Conservation (phyloP, 2,329 filamentous ascomycete species). For the Graphium sp. region DNA sequence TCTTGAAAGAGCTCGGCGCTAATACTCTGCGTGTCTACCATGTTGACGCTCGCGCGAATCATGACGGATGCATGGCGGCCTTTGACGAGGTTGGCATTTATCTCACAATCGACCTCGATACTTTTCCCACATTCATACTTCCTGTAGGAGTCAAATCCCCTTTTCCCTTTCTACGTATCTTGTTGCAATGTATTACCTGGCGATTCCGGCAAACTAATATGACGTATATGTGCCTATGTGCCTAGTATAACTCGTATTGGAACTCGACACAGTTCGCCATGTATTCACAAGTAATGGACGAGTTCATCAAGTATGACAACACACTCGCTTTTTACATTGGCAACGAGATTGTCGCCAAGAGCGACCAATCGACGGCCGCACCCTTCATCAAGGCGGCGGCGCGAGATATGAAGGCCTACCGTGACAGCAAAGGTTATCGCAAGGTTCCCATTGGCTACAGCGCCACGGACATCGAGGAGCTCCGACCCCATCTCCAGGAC, state of each 20-base stretch:
- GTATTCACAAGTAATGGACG: slow-evolving; percentile 59
- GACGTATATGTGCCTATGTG: slow-evolving; percentile 7
- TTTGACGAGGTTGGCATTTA: slow-evolving; percentile 74
- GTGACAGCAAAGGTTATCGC: slow-evolving; percentile 59
- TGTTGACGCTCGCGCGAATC: slow-evolving; percentile 54
- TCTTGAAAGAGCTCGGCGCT: slow-evolving; percentile 68
- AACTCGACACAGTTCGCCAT: slow-evolving; percentile 51
- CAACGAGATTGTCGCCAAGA: slow-evolving; percentile 65
- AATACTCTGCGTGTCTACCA: slow-evolving; percentile 84
- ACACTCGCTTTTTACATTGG: slow-evolving; percentile 73
- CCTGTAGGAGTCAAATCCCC: slow-evolving; percentile 25
- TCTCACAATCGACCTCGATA: slow-evolving; percentile 68
- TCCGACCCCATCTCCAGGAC: slow-evolving; percentile 43
- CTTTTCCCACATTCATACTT: slow-evolving; percentile 51
- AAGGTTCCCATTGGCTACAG: slow-evolving; percentile 76
- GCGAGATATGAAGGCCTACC: slow-evolving; percentile 70
- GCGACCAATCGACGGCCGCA: slow-evolving; percentile 44
- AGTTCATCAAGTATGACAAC: slow-evolving; percentile 64
- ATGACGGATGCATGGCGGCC: slow-evolving; percentile 64
- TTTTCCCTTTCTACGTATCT: not conserved
- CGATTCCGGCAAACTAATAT: too few species aligned
- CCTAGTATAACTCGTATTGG: slow-evolving; percentile 47
- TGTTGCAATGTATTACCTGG: slow-evolving; percentile 1
- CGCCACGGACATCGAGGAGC: slow-evolving; percentile 63
- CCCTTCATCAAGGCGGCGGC: slow-evolving; percentile 73